Conservation (phyloP, 495 filamentous ascomycete species). For the Chlorociboria aeruginascens region DNA sequence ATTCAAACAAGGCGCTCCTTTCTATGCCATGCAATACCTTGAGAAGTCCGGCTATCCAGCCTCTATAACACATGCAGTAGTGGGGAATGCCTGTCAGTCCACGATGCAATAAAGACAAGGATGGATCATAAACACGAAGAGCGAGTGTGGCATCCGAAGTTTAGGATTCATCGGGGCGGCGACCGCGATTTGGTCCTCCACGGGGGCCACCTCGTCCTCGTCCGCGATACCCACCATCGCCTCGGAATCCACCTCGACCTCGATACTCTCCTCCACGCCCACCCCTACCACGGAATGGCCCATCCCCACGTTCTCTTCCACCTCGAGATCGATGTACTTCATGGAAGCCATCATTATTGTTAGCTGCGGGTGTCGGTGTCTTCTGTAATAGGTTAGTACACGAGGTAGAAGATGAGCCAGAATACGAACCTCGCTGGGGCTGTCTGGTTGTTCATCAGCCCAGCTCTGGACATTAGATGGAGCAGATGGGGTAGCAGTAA, state of each 20-base stretch:
- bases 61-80: conserved; percentile 19
- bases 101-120: conserved; percentile 17
- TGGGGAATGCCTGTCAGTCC: conserved; percentile 16
- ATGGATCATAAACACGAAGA: conserved; percentile 11
- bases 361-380: conserved; percentile 21
- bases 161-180: conserved; percentile 17
- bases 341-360: conserved; percentile 55
- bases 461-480: conserved; percentile 44
- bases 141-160: not conserved
- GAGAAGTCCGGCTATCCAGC: conserved; percentile 11
- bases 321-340: conserved; percentile 52
- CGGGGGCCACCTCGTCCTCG: conserved; percentile 23
- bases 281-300: conserved; percentile 33
- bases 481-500: conserved; percentile 46
- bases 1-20: conserved; percentile 10
- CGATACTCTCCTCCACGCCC: conserved; percentile 40
- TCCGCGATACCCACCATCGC: conserved; percentile 30
- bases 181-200: conserved; percentile 11
- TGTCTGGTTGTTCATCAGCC: conserved; percentile 53
- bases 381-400: conserved; percentile 8
- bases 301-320: conserved; percentile 28
- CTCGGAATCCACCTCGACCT: conserved; percentile 37
- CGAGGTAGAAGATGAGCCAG: not conserved
- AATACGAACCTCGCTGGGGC: conserved; percentile 23
- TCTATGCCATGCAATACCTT: not conserved